Conservation (phyloP, 129 eudicot genomes). For the Artemisia argyi region DNA sequence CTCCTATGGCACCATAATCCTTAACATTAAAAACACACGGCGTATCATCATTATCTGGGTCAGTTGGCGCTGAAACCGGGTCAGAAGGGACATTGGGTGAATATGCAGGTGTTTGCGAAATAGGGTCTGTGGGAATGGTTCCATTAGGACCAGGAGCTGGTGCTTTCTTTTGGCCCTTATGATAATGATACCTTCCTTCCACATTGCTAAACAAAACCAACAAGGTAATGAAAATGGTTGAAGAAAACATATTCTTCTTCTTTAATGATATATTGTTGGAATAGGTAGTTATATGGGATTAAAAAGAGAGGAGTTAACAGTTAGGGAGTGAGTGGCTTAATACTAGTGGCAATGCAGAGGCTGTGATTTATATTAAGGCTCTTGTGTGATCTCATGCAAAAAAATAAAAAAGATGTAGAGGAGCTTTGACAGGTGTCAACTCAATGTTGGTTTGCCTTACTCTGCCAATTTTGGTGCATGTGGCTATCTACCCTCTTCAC, state of each 20-base stretch:
- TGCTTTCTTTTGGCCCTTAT: slow-evolving; percentile 29
- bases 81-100: slow-evolving; percentile 40
- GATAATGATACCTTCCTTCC: slow-evolving; percentile 34
- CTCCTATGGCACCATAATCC: slow-evolving; percentile 79
- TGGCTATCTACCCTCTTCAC: slow-evolving; percentile 18
- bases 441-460: slow-evolving; percentile 36
- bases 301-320: slow-evolving; percentile 28
- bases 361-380: slow-evolving; percentile 37
- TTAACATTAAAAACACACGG: slow-evolving; percentile 66
- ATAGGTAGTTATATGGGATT: background rate
- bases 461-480: slow-evolving; percentile 10
- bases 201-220: slow-evolving; percentile 34
- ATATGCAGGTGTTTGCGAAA: slow-evolving; percentile 28
- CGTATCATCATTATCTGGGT: slow-evolving; percentile 24
- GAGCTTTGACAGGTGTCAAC: slow-evolving; percentile 37
- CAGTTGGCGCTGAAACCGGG: slow-evolving; percentile 29
- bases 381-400: slow-evolving; percentile 20
- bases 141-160: slow-evolving; percentile 8
- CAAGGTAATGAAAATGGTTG: background rate
- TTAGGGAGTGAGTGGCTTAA: slow-evolving; percentile 12
- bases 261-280: background rate
- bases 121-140: background rate
- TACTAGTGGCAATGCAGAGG: slow-evolving; percentile 25
- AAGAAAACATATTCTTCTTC: slow-evolving; percentile 10
- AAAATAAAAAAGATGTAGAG: background rate